Percentiles rank a stretch among this genome's conserved stretches.
Evolutionary conservation across 177 flowering plant species (phyloP).

Genomic region (Vitis hybrid): DNA sequence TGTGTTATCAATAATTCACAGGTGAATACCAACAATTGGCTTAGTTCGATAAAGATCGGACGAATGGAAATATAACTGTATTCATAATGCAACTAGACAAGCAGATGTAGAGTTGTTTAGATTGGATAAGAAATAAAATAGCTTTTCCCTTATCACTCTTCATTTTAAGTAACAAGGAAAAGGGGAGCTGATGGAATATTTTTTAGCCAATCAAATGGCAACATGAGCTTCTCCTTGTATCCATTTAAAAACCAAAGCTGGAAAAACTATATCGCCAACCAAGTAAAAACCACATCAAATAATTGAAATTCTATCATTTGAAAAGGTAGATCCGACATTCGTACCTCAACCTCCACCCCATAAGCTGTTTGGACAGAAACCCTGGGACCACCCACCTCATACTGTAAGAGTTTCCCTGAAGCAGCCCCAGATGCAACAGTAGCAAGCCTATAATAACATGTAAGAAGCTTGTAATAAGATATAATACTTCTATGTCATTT

Average conservation of each 20-base stretch:
- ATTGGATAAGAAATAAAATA: too few relatives aligned
- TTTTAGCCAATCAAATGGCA: too few relatives aligned
- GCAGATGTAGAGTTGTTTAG: too few relatives aligned
- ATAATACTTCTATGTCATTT: neutral
- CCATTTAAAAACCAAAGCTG: neutral
- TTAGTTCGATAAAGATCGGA: too few relatives aligned
- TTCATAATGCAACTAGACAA: too few relatives aligned
- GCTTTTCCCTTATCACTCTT: too few relatives aligned
- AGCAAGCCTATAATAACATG: slow-evolving; percentile 62
- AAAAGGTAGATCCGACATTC: neutral
- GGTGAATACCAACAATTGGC: neutral
- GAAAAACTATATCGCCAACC: too few relatives aligned
- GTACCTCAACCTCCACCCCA: slow-evolving; percentile 97
- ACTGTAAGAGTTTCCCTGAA: slow-evolving; percentile 92
- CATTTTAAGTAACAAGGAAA: too few relatives aligned
- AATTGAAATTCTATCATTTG: slow-evolving; percentile 1
- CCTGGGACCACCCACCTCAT: slow-evolving; percentile 95
- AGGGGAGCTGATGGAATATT: too few relatives aligned
- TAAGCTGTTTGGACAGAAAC: slow-evolving; percentile 98
- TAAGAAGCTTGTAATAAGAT: slow-evolving; percentile 14
- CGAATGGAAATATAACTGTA: too few relatives aligned
- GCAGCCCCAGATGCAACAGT: slow-evolving; percentile 99
- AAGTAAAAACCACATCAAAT: neutral
- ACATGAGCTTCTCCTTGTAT: too few relatives aligned
- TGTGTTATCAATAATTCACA: neutral